Conservation (phyloP, 2,329 filamentous ascomycete genomes). For the Xylariaceae sp. region DNA sequence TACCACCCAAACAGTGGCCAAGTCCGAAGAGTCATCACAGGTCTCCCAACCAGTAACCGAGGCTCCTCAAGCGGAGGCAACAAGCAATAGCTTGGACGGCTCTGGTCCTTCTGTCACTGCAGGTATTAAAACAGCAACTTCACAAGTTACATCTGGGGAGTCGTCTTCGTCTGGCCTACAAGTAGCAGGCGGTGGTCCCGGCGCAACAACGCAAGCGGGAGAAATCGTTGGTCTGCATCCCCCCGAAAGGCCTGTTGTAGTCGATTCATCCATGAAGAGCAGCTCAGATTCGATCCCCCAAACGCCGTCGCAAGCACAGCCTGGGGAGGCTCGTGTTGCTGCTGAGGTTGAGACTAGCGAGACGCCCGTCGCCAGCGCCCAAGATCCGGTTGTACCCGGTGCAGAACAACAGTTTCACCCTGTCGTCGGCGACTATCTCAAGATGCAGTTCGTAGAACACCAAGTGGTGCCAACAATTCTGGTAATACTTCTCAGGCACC, state of each 20-base stretch:
- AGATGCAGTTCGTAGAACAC: constrained; percentile 95
- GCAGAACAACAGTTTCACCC: constrained; percentile 49
- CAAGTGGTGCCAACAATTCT: constrained; percentile 93
- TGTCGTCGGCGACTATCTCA: constrained; percentile 91
- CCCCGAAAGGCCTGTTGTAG: not conserved
- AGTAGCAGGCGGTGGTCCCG: not conserved
- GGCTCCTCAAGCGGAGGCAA: not conserved
- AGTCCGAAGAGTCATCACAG: constrained; percentile 1
- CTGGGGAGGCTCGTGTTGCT: constrained; percentile 2
- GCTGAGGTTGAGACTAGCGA: constrained; percentile 31
- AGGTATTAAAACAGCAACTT: not conserved
- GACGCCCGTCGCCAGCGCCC: constrained; percentile 33
- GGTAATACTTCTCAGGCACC: constrained; percentile 54
- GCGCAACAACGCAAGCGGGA: not conserved
- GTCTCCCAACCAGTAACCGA: not conserved
- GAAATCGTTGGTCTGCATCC: not conserved
- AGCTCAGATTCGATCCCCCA: not conserved
- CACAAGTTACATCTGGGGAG: not conserved
- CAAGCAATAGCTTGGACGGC: not conserved
- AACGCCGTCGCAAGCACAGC: constrained; percentile 3
- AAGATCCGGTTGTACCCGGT: constrained; percentile 20
- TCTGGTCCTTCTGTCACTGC: not conserved
- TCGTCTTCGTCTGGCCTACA: not conserved
- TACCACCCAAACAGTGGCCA: constrained; percentile 1
- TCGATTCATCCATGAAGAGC: constrained; percentile 1